A percentile compares a stretch with the other conserved stretches of the same genome.
These are phyloP conservation scores for Teratosphaeria viscida DNA, from an alignment of 2,329 filamentous ascomycete genomes.

Conservation along the genomic window DNA sequence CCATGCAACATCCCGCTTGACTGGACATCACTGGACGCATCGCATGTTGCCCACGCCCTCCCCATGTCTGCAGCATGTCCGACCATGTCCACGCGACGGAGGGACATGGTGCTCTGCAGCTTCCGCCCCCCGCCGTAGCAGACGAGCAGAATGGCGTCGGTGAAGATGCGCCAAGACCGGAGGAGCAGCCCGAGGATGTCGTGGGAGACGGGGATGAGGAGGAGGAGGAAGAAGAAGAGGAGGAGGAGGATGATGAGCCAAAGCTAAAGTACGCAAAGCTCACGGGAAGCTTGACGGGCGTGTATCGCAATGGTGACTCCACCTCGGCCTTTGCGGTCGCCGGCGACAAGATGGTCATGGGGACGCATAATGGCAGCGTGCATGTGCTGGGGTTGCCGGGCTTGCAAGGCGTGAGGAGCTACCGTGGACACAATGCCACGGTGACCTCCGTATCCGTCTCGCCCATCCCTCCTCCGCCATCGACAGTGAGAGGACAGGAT, in stretches of 20 bases:
- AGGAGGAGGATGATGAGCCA: conserved; percentile 88
- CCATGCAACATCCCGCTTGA: neutral
- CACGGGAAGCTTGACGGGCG: conserved; percentile 64
- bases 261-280: conserved; percentile 85
- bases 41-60: neutral
- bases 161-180: conserved; percentile 15
- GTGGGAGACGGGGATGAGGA: conserved; percentile 29
- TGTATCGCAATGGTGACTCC: conserved; percentile 92
- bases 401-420: conserved; percentile 71
- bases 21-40: neutral
- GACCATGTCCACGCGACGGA: conserved; percentile 21
- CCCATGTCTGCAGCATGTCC: conserved; percentile 29
- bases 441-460: conserved; percentile 86
- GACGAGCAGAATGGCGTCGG: conserved; percentile 13
- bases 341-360: conserved; percentile 95
- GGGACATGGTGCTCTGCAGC: conserved; percentile 2
- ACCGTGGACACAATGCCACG: conserved; percentile 86
- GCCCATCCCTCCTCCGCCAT: conserved; percentile 58
- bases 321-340: conserved; percentile 84
- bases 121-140: conserved; percentile 7
- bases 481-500: conserved; percentile 2
- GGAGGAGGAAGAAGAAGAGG: conserved; percentile 60
- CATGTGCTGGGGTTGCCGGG: conserved; percentile 77
- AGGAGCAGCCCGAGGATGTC: conserved; percentile 23
- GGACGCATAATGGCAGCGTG: conserved; percentile 94